These are phyloP conservation scores for Heliosperma pusillum DNA, from an alignment of 148 eudicot species.

Conservation along the genomic window DNA sequence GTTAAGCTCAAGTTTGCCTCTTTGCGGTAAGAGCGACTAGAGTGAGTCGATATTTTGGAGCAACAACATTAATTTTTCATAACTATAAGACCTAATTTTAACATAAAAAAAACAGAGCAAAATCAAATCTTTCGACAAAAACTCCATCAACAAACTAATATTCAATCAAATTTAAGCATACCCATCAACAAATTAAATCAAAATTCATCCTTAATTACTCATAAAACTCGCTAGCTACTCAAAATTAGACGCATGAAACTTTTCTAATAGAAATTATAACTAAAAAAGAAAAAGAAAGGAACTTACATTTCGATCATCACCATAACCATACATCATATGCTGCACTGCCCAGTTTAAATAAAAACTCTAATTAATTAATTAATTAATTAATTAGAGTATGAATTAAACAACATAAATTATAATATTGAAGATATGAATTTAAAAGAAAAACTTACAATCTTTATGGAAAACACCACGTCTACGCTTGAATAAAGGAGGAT, in stretches of 20 bases:
- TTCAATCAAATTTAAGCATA: not conserved
- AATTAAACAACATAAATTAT: not conserved
- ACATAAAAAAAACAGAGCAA: not conserved
- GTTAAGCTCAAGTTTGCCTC: not conserved
- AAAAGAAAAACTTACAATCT: conserved; percentile 54
- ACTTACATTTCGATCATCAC: conserved; percentile 86
- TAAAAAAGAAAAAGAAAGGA: conserved; percentile 4
- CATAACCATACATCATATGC: conserved; percentile 97
- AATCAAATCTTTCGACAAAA: conserved; percentile 4
- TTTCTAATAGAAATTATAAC: not conserved
- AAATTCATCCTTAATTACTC: not conserved
- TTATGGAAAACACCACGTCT: conserved; percentile 89
- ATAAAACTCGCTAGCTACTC: not conserved
- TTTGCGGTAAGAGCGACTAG: not conserved
- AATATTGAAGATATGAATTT: not conserved
- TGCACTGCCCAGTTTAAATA: conserved; percentile 58
- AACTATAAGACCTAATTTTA: not conserved
- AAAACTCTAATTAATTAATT: not conserved
- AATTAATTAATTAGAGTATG: not conserved
- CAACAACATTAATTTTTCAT: not conserved
- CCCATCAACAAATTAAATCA: not conserved
- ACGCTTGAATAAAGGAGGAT: conserved; percentile 61
- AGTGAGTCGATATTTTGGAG: not conserved
- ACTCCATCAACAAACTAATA: not conserved
- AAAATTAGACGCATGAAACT: not conserved